phyloP scores from a whole-genome alignment of 352 stramenopile genomes.

The Phytopythium cucurbitacearum region DNA sequence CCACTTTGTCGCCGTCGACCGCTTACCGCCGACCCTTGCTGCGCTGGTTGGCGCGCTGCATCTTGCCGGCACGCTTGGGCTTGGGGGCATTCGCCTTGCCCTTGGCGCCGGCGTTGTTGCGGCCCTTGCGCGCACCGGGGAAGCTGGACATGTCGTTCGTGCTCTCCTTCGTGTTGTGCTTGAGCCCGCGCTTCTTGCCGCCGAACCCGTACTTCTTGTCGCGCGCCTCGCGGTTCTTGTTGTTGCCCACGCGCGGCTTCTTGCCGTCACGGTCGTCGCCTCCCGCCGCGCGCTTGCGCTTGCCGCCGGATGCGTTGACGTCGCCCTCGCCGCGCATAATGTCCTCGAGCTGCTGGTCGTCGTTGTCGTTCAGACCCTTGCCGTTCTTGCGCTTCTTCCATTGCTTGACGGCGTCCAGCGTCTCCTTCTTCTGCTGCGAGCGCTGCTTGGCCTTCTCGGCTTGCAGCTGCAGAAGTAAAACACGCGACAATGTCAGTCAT shows the following conservation, averaged over 20 bases:
- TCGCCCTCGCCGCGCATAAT: constrained; percentile 62
- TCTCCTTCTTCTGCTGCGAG: constrained; percentile 85
- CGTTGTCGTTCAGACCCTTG: constrained; percentile 45
- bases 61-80: constrained; percentile 59
- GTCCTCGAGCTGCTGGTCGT: constrained; percentile 59
- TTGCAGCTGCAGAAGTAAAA: constrained; percentile 26
- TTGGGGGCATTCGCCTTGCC: constrained; percentile 21
- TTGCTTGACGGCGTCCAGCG: constrained; percentile 82
- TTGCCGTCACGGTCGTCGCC: constrained; percentile 30
- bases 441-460: constrained; percentile 82
- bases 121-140: constrained; percentile 34
- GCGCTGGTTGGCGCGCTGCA: constrained; percentile 42
- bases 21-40: constrained; percentile 44
- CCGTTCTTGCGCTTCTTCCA: constrained; percentile 87
- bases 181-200: constrained; percentile 67
- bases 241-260: constrained; percentile 48
- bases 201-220: constrained; percentile 86
- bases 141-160: constrained; percentile 78
- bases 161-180: constrained; percentile 79
- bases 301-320: constrained; percentile 23
- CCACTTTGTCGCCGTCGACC: neutral
- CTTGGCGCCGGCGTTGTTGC: constrained; percentile 14
- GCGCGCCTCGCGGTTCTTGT: constrained; percentile 62
- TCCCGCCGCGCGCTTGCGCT: constrained; percentile 33
- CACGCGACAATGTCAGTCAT: constrained; percentile 3